These are phyloP conservation scores for Corrigiola litoralis DNA, from an alignment of 179 eudicot genomes.

Conservation along the genomic window DNA sequence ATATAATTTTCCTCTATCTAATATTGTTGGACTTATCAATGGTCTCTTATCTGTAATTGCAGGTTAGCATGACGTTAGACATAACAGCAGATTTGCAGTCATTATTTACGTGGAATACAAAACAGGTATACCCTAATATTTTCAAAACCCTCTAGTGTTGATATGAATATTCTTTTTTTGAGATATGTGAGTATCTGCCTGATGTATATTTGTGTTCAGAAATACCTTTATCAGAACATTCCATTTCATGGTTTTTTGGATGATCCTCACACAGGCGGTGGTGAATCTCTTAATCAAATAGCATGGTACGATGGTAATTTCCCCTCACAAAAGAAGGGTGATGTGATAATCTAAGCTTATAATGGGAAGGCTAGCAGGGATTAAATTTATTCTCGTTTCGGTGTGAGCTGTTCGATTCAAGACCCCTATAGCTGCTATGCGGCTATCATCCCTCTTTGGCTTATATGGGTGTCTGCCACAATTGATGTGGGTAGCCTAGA, in stretches of 20 bases:
- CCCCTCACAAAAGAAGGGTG: too few relatives aligned
- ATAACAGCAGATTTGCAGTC: conserved; percentile 82
- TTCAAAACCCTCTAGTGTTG: not conserved
- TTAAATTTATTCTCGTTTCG: too few relatives aligned
- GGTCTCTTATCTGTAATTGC: conserved; percentile 14
- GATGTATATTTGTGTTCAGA: not conserved
- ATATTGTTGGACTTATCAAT: not conserved
- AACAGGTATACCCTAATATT: conserved; percentile 54
- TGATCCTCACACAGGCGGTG: too few relatives aligned
- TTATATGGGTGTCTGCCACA: not conserved
- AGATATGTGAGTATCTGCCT: not conserved
- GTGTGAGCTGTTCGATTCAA: too few relatives aligned
- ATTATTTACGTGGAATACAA: conserved; percentile 95
- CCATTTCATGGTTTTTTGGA: too few relatives aligned
- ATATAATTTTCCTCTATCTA: not conserved
- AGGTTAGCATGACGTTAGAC: conserved; percentile 89
- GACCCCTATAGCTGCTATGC: too few relatives aligned
- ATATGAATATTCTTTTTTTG: not conserved
- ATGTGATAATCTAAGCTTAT: too few relatives aligned
- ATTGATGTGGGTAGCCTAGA: not conserved
- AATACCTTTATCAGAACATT: not conserved
- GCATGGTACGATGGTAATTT: too few relatives aligned
- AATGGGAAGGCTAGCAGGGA: too few relatives aligned
- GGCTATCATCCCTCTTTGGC: too few relatives aligned
- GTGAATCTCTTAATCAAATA: too few relatives aligned